phyloP scores from a whole-genome alignment of 2,329 filamentous ascomycete genomes.

The Aspergillus spinulosporus region DNA sequence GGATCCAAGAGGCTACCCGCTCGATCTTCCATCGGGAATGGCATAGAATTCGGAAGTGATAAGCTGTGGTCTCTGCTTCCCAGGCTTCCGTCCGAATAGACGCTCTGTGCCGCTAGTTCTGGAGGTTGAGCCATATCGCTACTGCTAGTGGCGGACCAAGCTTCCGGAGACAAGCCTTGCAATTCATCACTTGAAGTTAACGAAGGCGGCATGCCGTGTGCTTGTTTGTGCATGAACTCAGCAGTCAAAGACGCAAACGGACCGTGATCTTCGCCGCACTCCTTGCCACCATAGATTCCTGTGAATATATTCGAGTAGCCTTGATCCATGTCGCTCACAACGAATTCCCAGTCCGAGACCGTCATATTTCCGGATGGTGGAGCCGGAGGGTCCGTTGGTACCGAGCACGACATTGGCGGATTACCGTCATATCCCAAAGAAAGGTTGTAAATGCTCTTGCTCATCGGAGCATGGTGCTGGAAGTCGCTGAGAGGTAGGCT shows the following conservation, averaged over 20 bases:
- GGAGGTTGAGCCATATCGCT: conserved; percentile 37
- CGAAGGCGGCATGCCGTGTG: conserved; percentile 20
- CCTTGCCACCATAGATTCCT: conserved; percentile 49
- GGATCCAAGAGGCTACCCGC: conserved; percentile 34
- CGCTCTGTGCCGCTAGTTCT: conserved; percentile 50
- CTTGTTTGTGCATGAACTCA: conserved; percentile 33
- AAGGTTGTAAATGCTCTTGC: conserved; percentile 39
- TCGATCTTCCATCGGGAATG: conserved; percentile 31
- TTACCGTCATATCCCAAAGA: conserved; percentile 35
- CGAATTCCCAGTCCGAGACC: conserved; percentile 75
- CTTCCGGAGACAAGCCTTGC: conserved; percentile 41
- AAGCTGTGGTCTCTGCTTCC: conserved; percentile 53
- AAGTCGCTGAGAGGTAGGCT: conserved; percentile 30
- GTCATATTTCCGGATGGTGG: conserved; percentile 48
- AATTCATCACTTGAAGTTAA: conserved; percentile 29
- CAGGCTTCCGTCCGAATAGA: conserved; percentile 61
- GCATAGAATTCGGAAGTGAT: conserved; percentile 24
- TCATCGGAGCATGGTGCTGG: conserved; percentile 18
- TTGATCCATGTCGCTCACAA: conserved; percentile 76
- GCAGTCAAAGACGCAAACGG: conserved; percentile 38
- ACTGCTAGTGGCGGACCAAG: conserved; percentile 41
- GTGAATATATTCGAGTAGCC: conserved; percentile 76
- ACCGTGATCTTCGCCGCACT: conserved; percentile 38
- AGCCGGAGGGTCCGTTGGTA: conserved; percentile 36
- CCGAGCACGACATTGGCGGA: conserved; percentile 44